These are phyloP conservation scores for Scytalidium lignicola DNA, from an alignment of 2,329 filamentous ascomycete genomes.

Conservation along the genomic window DNA sequence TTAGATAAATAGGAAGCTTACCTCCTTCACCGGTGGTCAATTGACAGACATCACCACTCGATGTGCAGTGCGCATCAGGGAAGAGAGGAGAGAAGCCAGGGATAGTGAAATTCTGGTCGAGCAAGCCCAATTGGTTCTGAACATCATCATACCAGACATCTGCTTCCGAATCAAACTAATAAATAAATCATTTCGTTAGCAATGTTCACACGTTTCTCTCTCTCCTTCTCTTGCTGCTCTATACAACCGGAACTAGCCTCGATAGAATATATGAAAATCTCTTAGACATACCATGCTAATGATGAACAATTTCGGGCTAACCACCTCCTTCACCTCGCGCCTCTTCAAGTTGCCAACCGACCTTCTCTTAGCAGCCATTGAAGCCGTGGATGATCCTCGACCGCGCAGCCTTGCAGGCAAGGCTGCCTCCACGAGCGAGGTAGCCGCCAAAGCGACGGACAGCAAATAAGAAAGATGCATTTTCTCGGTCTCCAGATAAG, in stretches of 20 bases:
- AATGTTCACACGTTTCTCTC: background rate
- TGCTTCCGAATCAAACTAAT: slow-evolving; percentile 57
- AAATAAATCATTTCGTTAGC: background rate
- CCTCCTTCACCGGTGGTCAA: slow-evolving; percentile 52
- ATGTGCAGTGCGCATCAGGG: slow-evolving; percentile 59
- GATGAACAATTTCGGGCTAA: background rate
- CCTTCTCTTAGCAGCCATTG: background rate
- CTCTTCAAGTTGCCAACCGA: background rate
- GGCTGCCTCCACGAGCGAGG: background rate
- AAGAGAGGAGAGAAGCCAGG: slow-evolving; percentile 59
- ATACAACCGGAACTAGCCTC: background rate
- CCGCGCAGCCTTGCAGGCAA: background rate
- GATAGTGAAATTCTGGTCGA: slow-evolving; percentile 47
- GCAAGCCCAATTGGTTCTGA: slow-evolving; percentile 43
- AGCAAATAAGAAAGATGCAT: background rate
- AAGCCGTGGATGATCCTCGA: background rate
- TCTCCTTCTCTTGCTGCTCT: background rate
- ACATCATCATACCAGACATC: slow-evolving; percentile 52
- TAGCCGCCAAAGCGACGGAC: background rate
- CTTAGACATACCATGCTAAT: background rate
- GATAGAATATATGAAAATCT: background rate
- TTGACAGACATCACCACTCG: slow-evolving; percentile 56
- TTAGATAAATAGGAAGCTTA: background rate
- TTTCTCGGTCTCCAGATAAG: too few relatives aligned
- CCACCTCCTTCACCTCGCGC: background rate